A percentile compares a stretch with the other conserved stretches of the same genome.
These are phyloP conservation scores for Paragyromitra xinjiangensis DNA, from an alignment of 495 filamentous ascomycete genomes.

Conservation along the genomic window DNA sequence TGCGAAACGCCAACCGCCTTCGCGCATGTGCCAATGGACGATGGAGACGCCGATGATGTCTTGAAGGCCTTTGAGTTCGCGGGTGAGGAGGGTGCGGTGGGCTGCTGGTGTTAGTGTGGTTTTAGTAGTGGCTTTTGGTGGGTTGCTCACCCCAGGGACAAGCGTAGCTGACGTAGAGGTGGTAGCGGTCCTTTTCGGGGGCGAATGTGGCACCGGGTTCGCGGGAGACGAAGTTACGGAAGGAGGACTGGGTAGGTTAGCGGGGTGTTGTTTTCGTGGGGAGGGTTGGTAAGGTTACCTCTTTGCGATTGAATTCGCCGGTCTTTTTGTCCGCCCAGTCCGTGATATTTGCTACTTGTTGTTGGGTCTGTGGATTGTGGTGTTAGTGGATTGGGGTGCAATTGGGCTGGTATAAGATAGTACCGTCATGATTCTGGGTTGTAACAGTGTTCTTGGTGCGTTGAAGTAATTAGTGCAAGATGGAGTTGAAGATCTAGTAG, in stretches of 20 bases:
- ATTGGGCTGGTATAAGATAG: background rate
- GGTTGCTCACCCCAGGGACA: slow-evolving; percentile 74
- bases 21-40: slow-evolving; percentile 72
- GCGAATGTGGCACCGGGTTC: slow-evolving; percentile 71
- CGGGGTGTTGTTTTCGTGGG: slow-evolving; percentile 8
- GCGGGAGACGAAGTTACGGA: slow-evolving; percentile 56
- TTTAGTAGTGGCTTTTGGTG: background rate
- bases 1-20: slow-evolving; percentile 76
- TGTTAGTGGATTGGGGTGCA: background rate
- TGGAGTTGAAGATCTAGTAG: background rate
- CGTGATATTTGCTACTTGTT: slow-evolving; percentile 43
- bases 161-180: slow-evolving; percentile 77
- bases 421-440: slow-evolving; percentile 39
- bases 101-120: slow-evolving; percentile 60
- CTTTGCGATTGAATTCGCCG: slow-evolving; percentile 56
- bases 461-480: background rate
- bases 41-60: slow-evolving; percentile 73
- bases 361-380: background rate
- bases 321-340: slow-evolving; percentile 53
- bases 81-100: slow-evolving; percentile 76
- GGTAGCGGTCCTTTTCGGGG: slow-evolving; percentile 77
- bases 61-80: slow-evolving; percentile 81
- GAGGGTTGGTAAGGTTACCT: background rate
- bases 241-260: slow-evolving; percentile 38
- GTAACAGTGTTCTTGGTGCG: background rate